Percentiles rank a stretch among this genome's conserved stretches.
phyloP scores from a whole-genome alignment of 2,329 filamentous ascomycete species.

The Microsporum ferrugineum region DNA sequence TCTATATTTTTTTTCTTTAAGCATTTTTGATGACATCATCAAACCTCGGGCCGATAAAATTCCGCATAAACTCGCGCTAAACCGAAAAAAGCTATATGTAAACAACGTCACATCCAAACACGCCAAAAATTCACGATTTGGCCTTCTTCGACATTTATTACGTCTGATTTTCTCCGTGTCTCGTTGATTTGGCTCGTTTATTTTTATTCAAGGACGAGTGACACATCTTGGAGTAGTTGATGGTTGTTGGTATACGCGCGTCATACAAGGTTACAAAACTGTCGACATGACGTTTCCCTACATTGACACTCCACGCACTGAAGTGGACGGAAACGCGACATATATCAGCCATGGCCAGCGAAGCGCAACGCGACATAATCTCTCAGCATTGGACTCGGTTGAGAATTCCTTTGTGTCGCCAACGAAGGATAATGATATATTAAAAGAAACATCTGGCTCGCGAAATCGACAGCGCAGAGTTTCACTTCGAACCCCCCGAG shows the following conservation, averaged over 20 bases:
- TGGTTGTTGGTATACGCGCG: neutral
- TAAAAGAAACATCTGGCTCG: constrained; percentile 62
- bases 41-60: constrained; percentile 4
- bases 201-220: neutral
- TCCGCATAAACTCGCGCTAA: constrained; percentile 18
- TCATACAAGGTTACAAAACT: constrained; percentile 7
- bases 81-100: constrained; percentile 29
- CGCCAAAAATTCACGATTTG: constrained; percentile 2
- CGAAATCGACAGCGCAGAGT: constrained; percentile 40
- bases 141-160: no score
- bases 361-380: constrained; percentile 31
- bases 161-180: neutral
- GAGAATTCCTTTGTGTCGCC: constrained; percentile 80
- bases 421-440: constrained; percentile 61
- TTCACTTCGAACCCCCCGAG: constrained; percentile 62
- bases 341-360: constrained; percentile 59
- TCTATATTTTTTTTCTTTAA: constrained; percentile 8
- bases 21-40: constrained; percentile 25
- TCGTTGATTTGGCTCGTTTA: neutral
- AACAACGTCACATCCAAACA: constrained; percentile 23
- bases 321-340: constrained; percentile 69
- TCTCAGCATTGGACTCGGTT: constrained; percentile 60
- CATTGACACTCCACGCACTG: constrained; percentile 75
- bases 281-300: constrained; percentile 53
- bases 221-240: neutral